Evolutionary conservation across 306 rosid species (phyloP), one percentile per base, ranked within the genome.

Genomic region (Oxytropis ochrocephala): DNA sequence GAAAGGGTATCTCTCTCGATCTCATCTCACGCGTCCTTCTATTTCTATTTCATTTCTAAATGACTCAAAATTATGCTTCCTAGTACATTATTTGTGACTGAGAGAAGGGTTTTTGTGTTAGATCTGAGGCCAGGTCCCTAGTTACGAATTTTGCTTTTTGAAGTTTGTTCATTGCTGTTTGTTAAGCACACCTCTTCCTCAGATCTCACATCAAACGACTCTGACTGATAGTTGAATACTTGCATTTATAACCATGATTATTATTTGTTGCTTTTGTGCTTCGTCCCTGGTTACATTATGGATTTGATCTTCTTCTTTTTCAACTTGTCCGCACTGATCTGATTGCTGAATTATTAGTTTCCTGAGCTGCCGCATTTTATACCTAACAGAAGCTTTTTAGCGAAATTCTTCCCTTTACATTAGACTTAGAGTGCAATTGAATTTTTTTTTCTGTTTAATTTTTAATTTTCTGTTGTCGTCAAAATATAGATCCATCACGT

Each of bases 1-100:
- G 98, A 90, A 85, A 83, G 96, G 89, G 96, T 90, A 90, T 54
- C 51, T 39, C 71, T 53, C 61, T 62, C 61, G 6, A 48, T 70
- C 73, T 75, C 72, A 7, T 70, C 73, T 75, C 72, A 7, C 69
- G 8, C 54, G 19, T 49, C 48, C 17, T 32, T 73, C 6, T 21
- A 2, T 50, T 42, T 53, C 4, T 32, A 70, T 16, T 72, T 67
- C 38, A 29, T 54, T 35, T 67, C 17, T 64, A 8, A 38, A 47
- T 64, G 43, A 18, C 65, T 61, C 32, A 5, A 48, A 48, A 62
- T 52, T 64, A 33, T 49, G 38, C 43, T 32, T 29, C 64, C 2
- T 8, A 38, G 8, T 72, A 27, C 42, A 8, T 63, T 49, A 33
- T 53, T 59, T 58, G 36, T 54, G 32, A 47, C 5, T 54, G 44